phyloP scores from a whole-genome alignment of 768 basidiomycete genomes.

The Candolleomyces aberdarensis region DNA sequence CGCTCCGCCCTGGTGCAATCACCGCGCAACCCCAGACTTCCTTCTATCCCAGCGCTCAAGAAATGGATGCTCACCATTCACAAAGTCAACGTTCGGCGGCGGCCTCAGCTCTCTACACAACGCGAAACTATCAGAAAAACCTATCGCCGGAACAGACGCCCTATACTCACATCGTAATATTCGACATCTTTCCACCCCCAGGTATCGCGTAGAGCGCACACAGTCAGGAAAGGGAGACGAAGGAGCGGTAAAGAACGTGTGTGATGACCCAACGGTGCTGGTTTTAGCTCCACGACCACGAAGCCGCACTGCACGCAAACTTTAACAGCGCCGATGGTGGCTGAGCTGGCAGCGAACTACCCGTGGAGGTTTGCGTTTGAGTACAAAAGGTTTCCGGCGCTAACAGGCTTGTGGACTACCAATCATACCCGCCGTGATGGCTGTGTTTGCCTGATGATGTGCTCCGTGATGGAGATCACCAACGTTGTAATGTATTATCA shows the following conservation, averaged over 20 bases:
- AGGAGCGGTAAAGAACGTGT: background rate
- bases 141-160: background rate
- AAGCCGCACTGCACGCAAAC: no score
- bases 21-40: background rate
- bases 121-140: background rate
- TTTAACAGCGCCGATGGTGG: background rate
- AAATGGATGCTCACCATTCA: constrained; percentile 54
- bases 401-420: background rate
- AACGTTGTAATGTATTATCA: no score
- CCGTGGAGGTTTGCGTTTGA: background rate
- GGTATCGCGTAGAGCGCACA: background rate
- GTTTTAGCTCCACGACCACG: no score
- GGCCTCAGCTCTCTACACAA: constrained; percentile 68
- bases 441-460: background rate
- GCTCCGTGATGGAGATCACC: background rate
- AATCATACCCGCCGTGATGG: background rate
- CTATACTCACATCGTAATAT: constrained; percentile 1
- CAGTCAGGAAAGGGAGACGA: background rate
- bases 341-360: background rate
- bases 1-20: background rate
- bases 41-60: background rate
- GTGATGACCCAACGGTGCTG: no score
- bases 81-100: constrained; percentile 87
- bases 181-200: background rate
- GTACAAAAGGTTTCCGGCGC: background rate